Base-by-base conservation (phyloP, 1,284 basidiomycete species). In the Paramarasmius palmivorus region DNA sequence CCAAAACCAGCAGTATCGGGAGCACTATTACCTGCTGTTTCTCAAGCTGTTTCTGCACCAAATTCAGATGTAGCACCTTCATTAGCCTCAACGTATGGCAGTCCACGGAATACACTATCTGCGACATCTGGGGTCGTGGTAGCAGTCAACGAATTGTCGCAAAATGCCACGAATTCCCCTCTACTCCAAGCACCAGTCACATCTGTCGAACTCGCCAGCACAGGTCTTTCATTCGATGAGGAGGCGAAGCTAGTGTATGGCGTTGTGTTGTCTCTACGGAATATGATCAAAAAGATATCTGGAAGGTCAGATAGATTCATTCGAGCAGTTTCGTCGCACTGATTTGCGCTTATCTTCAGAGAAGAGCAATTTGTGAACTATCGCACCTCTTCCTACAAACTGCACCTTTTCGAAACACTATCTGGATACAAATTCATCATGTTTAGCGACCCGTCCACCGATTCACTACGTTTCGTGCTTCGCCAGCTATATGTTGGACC, bases 211-310 rank as follows among this genome's bases (percentile, higher is more conserved):
- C 44, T 64, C 4, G 66, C 72, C 23, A 73, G 68, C 49, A 78
- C 78, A n/a, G 79, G 81, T 10, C 74, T 98, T 22, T 80, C 95
- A 4, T 98, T 99, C 61, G 95, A 99, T 66, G 96, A 99, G 71
- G 95, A 99, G 71, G 89, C 92, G 1, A 99, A 99, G 70, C 82
- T 99, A 51, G 95, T 99, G 0, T 99, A 98, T 67, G 97, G 97
- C 56, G 92, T 99, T 41, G 82, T 99, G 17, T 78, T 98, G 51
- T 96, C 93, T 6, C 69, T 99, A 59, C 76, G 94, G 52, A 96
- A 95, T 69, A 95, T 99, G 93, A 80, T 95, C 65, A 95, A 90
- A 75, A 98, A 97, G 72, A 71, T 99, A 12, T 91, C 93, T 17
- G 88, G 89, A 62, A 82, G 85, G 93, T 93, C 64, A 64, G 54